Evolutionary conservation across 2,329 filamentous ascomycete genomes (phyloP).

Genomic region (Blastomyces silverae): DNA sequence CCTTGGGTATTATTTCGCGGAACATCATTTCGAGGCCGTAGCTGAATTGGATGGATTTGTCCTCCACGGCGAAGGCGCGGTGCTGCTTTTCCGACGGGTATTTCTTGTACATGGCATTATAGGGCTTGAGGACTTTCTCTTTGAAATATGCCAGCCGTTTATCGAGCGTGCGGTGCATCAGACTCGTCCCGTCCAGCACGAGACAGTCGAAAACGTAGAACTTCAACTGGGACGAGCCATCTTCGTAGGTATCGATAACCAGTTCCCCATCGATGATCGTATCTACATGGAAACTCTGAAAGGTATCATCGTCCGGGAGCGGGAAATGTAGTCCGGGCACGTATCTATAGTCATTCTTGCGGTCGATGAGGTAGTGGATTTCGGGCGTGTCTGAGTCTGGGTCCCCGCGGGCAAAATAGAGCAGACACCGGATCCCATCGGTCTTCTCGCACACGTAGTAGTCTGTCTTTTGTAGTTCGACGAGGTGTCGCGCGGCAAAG

Average conservation of each 20-base stretch:
- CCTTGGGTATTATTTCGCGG: conserved; percentile 68
- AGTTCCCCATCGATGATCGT: conserved; percentile 91
- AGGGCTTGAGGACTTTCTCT: conserved; percentile 69
- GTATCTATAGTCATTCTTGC: conserved; percentile 95
- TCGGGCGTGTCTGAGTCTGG: conserved; percentile 56
- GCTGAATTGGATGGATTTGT: conserved; percentile 82
- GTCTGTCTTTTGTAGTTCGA: conserved; percentile 74
- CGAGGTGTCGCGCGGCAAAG: conserved; percentile 72
- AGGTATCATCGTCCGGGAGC: conserved; percentile 54
- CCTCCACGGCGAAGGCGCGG: conserved; percentile 72
- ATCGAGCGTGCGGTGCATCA: conserved; percentile 74
- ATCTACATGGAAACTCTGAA: conserved; percentile 61
- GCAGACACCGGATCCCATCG: conserved; percentile 89
- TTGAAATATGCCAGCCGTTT: conserved; percentile 85
- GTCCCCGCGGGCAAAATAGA: conserved; percentile 64
- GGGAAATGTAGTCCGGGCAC: conserved; percentile 78
- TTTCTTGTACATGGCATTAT: conserved; percentile 65
- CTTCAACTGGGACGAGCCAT: conserved; percentile 63
- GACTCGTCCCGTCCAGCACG: conserved; percentile 65
- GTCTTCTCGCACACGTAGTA: conserved; percentile 99
- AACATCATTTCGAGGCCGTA: conserved; percentile 95
- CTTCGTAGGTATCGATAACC: conserved; percentile 69
- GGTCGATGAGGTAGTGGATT: conserved; percentile 88
- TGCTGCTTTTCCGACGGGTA: conserved; percentile 63
- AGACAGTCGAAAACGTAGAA: conserved; percentile 93